Evolutionary conservation across 192 early-diverging fungal genomes (phyloP), one percentile per base, ranked within the genome.

Genomic region (Coemansia sp.): DNA sequence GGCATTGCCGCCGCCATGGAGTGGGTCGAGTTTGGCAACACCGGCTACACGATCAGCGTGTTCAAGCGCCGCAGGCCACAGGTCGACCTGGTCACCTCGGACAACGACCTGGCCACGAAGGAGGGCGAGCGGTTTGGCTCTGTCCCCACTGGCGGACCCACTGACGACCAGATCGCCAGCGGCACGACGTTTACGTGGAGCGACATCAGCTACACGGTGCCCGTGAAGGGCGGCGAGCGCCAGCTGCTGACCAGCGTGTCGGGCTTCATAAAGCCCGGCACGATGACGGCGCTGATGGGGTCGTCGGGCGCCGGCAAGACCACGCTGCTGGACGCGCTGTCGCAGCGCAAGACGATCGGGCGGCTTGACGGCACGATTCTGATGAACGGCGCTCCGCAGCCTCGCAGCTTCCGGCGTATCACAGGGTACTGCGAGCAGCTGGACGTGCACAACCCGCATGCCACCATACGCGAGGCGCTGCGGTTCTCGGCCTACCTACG

Each of bases 391-490:
- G 65, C 71, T 5, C 46, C 67, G 25, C 79, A 77, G 65, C 71
- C 84, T 6, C 38, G 42, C 45, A 88, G 88, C 65, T 90, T 91
- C 78, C 86, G 87, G 61, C 87, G 89, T 45, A 84, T 86, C 32
- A 89, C 90, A 17, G 89, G 89, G 14, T 96, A 94, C 75, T 90
- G 89, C 73, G 94, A 96, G 69, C 94, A 96, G 72, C 86, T 92
- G 72, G 92, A 92, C 58, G 86, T 93, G 17, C 93, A 91, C 59
- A 86, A 88, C 59, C 89, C 89, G n/a, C 73, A 89, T 35, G 78
- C 83, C 32, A 97, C 93, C 0, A 86, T 89, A 32, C 85, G 86
- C 51, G 89, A 92, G 68, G 81, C 81, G 2, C 82, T 90, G 56
- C 86, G 72, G 49, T 90, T 89, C 63, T 85, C 86, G 1, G 89